Conservation (phyloP, 441 rosid species). For the Erodium trifolium region DNA sequence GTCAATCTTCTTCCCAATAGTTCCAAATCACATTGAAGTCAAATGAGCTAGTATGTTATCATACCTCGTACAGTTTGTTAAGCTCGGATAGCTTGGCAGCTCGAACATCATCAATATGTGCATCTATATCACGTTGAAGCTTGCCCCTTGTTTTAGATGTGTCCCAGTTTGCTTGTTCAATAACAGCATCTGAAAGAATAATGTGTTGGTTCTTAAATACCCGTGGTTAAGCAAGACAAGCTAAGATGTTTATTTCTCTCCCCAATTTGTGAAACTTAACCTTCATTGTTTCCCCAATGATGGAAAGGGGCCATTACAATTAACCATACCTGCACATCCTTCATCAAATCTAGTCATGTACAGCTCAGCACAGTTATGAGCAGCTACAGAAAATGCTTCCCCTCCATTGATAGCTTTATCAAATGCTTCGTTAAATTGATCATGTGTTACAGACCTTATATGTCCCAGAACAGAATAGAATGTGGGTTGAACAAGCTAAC, state of each 20-base stretch:
- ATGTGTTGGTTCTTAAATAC: conserved; percentile 4
- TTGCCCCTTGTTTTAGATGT: conserved; percentile 57
- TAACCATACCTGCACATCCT: conserved; percentile 17
- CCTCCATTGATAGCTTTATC: conserved; percentile 19
- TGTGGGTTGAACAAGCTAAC: conserved; percentile 23
- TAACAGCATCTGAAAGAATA: conserved; percentile 49
- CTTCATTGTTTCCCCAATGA: background rate
- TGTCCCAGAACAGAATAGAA: conserved; percentile 19
- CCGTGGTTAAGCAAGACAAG: background rate
- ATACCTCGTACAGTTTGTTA: conserved; percentile 58
- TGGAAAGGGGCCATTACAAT: background rate
- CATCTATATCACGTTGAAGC: conserved; percentile 68
- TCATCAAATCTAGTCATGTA: conserved; percentile 19
- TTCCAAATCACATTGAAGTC: background rate
- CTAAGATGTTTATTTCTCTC: background rate
- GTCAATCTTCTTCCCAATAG: background rate
- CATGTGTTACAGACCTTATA: conserved; percentile 17
- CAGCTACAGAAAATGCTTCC: conserved; percentile 19
- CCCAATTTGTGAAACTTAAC: background rate
- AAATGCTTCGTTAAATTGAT: conserved; percentile 21
- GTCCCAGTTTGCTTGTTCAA: conserved; percentile 87
- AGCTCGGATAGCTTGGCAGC: conserved; percentile 76
- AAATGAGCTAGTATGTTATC: conserved; percentile 1
- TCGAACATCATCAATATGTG: conserved; percentile 61
- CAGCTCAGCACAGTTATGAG: conserved; percentile 10